These are phyloP conservation scores for Debaryomyces coudertii DNA, from an alignment of 1,139 yeast species.

Conservation along the genomic window DNA sequence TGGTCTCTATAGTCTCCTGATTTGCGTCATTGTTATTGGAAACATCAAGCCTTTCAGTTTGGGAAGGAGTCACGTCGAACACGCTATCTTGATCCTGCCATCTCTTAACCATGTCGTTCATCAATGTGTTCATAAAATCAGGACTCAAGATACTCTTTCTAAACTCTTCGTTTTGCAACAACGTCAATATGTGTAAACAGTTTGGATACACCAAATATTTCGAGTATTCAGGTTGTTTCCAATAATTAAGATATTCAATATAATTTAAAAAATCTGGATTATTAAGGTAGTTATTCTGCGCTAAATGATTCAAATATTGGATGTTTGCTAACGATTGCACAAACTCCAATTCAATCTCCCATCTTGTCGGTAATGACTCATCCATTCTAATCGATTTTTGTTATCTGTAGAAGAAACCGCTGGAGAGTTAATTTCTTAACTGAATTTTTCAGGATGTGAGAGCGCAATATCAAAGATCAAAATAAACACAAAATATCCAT, in stretches of 20 bases:
- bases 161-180: slow-evolving; percentile 60
- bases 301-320: slow-evolving; percentile 72
- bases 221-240: slow-evolving; percentile 71
- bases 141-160: slow-evolving; percentile 57
- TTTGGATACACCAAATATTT: slow-evolving; percentile 72
- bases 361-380: slow-evolving; percentile 62
- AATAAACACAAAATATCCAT: background rate
- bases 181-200: slow-evolving; percentile 65
- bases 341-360: slow-evolving; percentile 84
- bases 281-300: slow-evolving; percentile 70
- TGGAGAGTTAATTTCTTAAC: background rate
- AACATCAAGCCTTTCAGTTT: background rate
- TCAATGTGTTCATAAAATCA: slow-evolving; percentile 59
- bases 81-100: slow-evolving; percentile 51
- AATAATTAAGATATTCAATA: slow-evolving; percentile 69
- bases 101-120: slow-evolving; percentile 76
- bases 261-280: slow-evolving; percentile 65
- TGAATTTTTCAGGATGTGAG: slow-evolving; percentile 1
- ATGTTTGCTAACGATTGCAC: slow-evolving; percentile 83
- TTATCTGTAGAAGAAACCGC: background rate
- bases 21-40: background rate
- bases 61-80: slow-evolving; percentile 4
- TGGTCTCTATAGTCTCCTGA: background rate
- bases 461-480: slow-evolving; percentile 4
- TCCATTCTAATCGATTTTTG: slow-evolving; percentile 8